Evolutionary conservation across 345 rosid species (phyloP), one percentile per base, ranked within the genome.

Genomic region (Viola odorata): DNA sequence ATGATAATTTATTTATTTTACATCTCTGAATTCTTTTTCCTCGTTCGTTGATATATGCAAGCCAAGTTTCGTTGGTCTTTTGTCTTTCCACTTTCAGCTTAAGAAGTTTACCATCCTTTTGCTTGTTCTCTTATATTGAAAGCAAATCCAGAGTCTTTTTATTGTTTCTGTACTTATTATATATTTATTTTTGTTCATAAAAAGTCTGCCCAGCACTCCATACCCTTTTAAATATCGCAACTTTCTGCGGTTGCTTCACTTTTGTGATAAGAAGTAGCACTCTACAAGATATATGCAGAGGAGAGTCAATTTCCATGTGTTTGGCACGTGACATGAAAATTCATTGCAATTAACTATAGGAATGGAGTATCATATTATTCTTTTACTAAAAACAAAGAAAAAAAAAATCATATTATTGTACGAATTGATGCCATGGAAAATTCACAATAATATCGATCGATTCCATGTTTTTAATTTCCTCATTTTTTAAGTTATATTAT

Each of bases 31-130:
- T 11, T n/a, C n/a, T n/a, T 37, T 57, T 62, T 37, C 53, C 62
- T 14, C 45, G 51, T 58, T 38, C 49, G 38, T 12, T 52, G 73
- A 9, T 39, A 23, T 63, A 15, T 23, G 17, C 3, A n/a, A 37
- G 15, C 49, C 14, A 39, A 11, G 40, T 56, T 16, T 14, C 6
- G 4, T 39, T 17, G 42, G 41, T 57, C 65, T 51, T 41, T 13
- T 11, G 32, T 5, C 4, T 57, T 70, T 70, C 74, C 49, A 58
- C 47, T 63, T 58, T 58, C 6, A 45, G 74, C 74, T 53, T 41
- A 44, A 9, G 13, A 39, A 64, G 3, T 32, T 12, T 17, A 13
- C 58, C 15, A 32, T 8, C 23, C 38, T 4, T 51, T 41, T 52
- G 37, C 32, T 36, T 49, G 37, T 57, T 42, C 55, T 15, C 41